Conservation (phyloP, 2,329 filamentous ascomycete species). For the Hymenoscyphus infarciens region DNA sequence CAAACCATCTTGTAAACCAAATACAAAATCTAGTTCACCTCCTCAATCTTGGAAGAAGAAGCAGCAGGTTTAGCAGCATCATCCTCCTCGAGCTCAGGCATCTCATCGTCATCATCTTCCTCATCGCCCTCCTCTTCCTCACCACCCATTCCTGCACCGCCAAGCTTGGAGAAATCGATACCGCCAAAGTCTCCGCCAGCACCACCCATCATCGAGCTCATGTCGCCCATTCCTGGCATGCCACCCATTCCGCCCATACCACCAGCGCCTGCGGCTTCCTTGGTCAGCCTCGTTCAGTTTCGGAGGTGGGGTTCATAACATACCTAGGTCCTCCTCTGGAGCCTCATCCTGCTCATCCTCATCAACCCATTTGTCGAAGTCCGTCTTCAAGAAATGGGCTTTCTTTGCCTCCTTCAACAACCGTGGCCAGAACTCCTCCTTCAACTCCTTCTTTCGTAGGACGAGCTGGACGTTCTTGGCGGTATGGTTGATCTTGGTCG, state of each 20-base stretch:
- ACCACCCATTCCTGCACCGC: constrained; percentile 49
- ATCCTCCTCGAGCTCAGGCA: constrained; percentile 70
- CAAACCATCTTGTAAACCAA: constrained; percentile 2
- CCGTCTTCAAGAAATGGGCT: constrained; percentile 94
- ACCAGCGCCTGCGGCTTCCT: constrained; percentile 19
- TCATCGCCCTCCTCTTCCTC: constrained; percentile 38
- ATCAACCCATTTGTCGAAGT: constrained; percentile 76
- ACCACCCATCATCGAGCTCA: constrained; percentile 38
- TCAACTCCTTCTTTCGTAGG: constrained; percentile 94
- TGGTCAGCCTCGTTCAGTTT: background rate
- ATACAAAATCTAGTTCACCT: constrained; percentile 32
- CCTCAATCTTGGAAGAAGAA: constrained; percentile 41
- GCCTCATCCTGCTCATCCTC: constrained; percentile 86
- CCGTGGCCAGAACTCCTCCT: constrained; percentile 92
- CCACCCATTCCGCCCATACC: constrained; percentile 62
- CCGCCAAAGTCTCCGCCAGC: constrained; percentile 71
- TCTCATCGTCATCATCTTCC: constrained; percentile 55
- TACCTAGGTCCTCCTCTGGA: constrained; percentile 72
- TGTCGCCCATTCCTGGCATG: constrained; percentile 41
- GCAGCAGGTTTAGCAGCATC: constrained; percentile 41
- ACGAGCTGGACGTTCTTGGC: constrained; percentile 84
- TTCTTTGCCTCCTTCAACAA: constrained; percentile 88
- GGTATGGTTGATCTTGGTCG: constrained; percentile 85
- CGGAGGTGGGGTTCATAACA: constrained; percentile 40
- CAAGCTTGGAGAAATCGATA: constrained; percentile 93